phyloP scores from a whole-genome alignment of 1,284 basidiomycete species.

The Ustilago xerochloae region DNA sequence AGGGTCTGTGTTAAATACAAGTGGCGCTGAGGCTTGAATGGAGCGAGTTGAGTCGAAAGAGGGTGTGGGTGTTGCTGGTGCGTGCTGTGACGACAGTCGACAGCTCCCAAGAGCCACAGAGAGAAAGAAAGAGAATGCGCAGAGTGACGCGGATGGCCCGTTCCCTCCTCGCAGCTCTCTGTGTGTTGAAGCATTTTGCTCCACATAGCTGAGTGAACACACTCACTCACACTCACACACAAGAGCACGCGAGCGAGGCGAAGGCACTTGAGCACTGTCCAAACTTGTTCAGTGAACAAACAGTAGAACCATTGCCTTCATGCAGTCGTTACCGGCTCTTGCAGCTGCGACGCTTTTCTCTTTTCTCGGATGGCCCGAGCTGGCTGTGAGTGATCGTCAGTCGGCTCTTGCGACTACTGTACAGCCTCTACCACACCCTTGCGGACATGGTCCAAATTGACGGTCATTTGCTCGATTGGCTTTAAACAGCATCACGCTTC shows the following conservation, averaged over 20 bases:
- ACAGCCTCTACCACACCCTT: too few relatives aligned
- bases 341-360: neutral
- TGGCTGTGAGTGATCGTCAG: neutral
- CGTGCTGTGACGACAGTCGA: too few relatives aligned
- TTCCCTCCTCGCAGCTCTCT: neutral
- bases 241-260: neutral
- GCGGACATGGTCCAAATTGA: too few relatives aligned
- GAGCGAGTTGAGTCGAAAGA: too few relatives aligned
- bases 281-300: neutral
- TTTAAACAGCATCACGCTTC: too few relatives aligned
- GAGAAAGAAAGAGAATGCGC: neutral
- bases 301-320: neutral
- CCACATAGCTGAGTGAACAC: neutral
- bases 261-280: neutral
- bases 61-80: too few relatives aligned
- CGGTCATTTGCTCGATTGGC: too few relatives aligned
- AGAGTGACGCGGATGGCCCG: conserved; percentile 17
- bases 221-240: too few relatives aligned
- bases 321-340: neutral
- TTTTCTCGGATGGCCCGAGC: neutral
- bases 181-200: too few relatives aligned
- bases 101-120: too few relatives aligned
- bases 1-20: conserved; percentile 3
- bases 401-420: too few relatives aligned
- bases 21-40: too few relatives aligned